Evolutionary conservation across 139 green algal species (phyloP), one percentile per base, ranked within the genome.

Genomic region (Penium margaritaceum): DNA sequence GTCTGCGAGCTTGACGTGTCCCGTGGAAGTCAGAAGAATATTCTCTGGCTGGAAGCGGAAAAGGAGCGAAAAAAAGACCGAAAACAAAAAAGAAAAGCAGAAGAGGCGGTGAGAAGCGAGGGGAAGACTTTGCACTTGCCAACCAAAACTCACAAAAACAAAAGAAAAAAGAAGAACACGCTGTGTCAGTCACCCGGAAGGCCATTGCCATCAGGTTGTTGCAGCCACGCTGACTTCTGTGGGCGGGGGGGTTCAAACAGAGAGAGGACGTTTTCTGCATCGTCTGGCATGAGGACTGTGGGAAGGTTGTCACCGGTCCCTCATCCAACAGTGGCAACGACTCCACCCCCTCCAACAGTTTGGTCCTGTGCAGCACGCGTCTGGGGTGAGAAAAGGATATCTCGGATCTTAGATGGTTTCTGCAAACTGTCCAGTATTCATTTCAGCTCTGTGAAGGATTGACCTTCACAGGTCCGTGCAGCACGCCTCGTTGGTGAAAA

Each of bases 1-100:
- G 47, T 84, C 78, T 29, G 24, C 24, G 27, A 84, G 63, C 64
- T 80, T 84, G n/a, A 84, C 44, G 75, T 84, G 78, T 14, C 75
- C 75, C 6, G 19, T 29, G 7, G 21, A 2, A 15, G 51, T 67
- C 17, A 84, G 46, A 19, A 84, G 75, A 19, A 84, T 3, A 47
- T 84, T 84, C 70, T 84, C 78, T 9, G 78, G 78, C 67, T 84
- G 77, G 43, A 78, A 61, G 35, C 41, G n/a, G n/a, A 82, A 24
- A 76, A 75, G 61, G 61, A 64, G 30, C 9, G 36, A 21, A 57
- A 57, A 66, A 37, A 37, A 35, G 12, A 15, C 14, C 15, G 14
- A 66, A 66, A 14, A 66, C 30, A 17, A 66, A 37, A 34, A 21
- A 57, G 21, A 57, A 24, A 21, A 24, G 46, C 21, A 21, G 46